These are phyloP conservation scores for Mycosphaerelloides madeirae DNA, from an alignment of 2,329 filamentous ascomycete species.

Conservation along the genomic window DNA sequence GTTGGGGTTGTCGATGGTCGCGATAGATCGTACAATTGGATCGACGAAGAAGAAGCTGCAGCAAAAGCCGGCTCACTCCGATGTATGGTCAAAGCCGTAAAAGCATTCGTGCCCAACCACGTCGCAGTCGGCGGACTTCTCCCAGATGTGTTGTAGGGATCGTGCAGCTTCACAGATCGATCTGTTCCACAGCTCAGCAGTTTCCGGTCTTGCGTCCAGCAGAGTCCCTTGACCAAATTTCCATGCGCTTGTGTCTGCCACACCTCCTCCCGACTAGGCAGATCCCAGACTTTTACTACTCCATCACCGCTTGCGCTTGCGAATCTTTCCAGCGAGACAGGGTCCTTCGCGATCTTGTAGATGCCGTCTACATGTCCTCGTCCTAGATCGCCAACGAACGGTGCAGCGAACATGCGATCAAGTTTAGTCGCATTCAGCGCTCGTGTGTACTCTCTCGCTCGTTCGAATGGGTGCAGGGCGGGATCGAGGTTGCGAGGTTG, in stretches of 20 bases:
- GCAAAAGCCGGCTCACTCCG: conserved; percentile 74
- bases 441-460: conserved; percentile 77
- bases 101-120: conserved; percentile 77
- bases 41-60: conserved; percentile 64
- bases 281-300: conserved; percentile 88
- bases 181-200: conserved; percentile 84
- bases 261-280: conserved; percentile 65
- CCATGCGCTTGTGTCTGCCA: conserved; percentile 82
- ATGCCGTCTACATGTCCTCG: conserved; percentile 85
- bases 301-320: conserved; percentile 88
- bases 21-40: conserved; percentile 85
- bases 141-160: conserved; percentile 71
- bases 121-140: conserved; percentile 71
- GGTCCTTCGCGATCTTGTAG: conserved; percentile 47
- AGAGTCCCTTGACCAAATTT: conserved; percentile 86
- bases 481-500: conserved; percentile 72
- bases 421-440: conserved; percentile 83
- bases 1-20: conserved; percentile 71
- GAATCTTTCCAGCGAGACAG: conserved; percentile 43
- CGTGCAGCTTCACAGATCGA: conserved; percentile 82
- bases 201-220: conserved; percentile 81
- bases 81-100: conserved; percentile 80
- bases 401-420: conserved; percentile 83
- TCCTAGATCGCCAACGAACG: conserved; percentile 82
- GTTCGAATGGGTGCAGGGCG: conserved; percentile 82